A percentile compares a stretch with the other conserved stretches of the same genome.
Conservation (phyloP, 768 basidiomycete genomes). For the Xerocomellus amylosporus region DNA sequence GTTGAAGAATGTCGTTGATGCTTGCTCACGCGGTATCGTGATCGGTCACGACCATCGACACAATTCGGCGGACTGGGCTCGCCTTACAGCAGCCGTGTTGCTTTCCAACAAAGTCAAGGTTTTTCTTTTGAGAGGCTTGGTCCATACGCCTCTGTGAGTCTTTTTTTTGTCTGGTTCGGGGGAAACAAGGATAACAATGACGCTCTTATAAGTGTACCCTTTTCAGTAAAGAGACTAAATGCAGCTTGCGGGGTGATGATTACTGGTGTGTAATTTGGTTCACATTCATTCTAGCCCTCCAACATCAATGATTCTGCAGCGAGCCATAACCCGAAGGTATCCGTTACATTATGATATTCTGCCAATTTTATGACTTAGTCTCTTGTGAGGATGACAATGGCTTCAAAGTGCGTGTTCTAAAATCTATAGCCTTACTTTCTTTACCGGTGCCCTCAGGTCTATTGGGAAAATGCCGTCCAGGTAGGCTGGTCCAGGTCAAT, state of each 20-base stretch:
- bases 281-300: neutral
- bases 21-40: slow-evolving; percentile 64
- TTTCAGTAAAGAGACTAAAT: slow-evolving; percentile 58
- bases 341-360: neutral
- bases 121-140: slow-evolving; percentile 64
- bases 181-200: neutral
- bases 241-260: slow-evolving; percentile 90
- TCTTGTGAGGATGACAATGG: slow-evolving; percentile 73
- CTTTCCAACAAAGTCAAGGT: slow-evolving; percentile 61
- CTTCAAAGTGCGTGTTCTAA: slow-evolving; percentile 57
- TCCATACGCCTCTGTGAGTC: slow-evolving; percentile 76
- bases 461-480: slow-evolving; percentile 88
- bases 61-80: slow-evolving; percentile 76
- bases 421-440: neutral
- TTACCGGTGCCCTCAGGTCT: slow-evolving; percentile 50
- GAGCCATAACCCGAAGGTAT: slow-evolving; percentile 85
- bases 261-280: slow-evolving; percentile 53
- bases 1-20: slow-evolving; percentile 48
- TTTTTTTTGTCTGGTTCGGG: neutral
- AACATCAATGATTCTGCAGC: slow-evolving; percentile 39
- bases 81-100: slow-evolving; percentile 71
- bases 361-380: neutral
- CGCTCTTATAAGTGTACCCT: slow-evolving; percentile 64
- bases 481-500: slow-evolving; percentile 34
- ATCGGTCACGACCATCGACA: slow-evolving; percentile 86